Percentiles rank a stretch among this genome's conserved stretches.
phyloP scores from a whole-genome alignment of 148 eudicot genomes.

The Silene uniflora region DNA sequence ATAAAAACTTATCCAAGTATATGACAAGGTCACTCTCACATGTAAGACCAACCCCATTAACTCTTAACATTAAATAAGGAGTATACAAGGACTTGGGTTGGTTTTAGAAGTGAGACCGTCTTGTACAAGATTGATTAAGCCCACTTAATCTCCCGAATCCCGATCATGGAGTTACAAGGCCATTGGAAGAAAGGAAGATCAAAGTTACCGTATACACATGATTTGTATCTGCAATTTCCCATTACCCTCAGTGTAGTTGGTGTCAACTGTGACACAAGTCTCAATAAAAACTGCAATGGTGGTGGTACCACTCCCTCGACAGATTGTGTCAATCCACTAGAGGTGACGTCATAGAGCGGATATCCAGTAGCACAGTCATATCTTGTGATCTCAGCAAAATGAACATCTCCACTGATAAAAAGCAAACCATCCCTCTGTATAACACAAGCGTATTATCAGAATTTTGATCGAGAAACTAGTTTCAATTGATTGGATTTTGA shows the following conservation, averaged over 20 bases:
- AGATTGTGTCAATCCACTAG: conserved; percentile 73
- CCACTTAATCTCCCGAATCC: neutral
- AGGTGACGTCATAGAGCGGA: conserved; percentile 65
- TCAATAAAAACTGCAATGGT: conserved; percentile 37
- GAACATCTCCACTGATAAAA: conserved; percentile 77
- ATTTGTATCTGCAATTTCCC: conserved; percentile 53
- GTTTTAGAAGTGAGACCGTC: too few relatives aligned
- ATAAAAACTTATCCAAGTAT: too few relatives aligned
- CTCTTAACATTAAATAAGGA: too few relatives aligned
- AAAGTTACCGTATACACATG: conserved; percentile 60
- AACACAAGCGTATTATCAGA: conserved; percentile 6
- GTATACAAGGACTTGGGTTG: too few relatives aligned
- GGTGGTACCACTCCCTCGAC: conserved; percentile 53
- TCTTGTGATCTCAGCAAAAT: conserved; percentile 61
- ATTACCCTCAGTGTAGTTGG: conserved; percentile 54
- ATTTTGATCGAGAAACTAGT: neutral
- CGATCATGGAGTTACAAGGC: neutral
- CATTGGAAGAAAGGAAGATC: conserved; percentile 3
- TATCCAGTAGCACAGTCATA: conserved; percentile 59
- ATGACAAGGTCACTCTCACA: too few relatives aligned
- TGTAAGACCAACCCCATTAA: too few relatives aligned
- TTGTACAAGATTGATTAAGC: too few relatives aligned
- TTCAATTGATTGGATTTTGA: neutral
- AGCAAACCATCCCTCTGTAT: conserved; percentile 53
- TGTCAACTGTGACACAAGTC: conserved; percentile 52